phyloP scores from a whole-genome alignment of 345 rosid species.

The Salix udensis region DNA sequence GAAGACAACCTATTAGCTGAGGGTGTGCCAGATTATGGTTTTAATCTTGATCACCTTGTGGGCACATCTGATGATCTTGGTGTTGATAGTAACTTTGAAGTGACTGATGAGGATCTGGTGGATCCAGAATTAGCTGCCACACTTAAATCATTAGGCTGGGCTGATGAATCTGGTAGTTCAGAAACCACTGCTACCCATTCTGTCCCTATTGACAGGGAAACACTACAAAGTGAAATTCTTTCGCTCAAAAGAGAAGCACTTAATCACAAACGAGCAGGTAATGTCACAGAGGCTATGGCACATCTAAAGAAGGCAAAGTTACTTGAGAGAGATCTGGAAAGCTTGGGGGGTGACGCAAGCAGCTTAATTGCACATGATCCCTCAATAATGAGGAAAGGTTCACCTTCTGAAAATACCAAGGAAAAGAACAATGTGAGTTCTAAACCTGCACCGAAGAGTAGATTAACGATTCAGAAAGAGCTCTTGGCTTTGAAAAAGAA shows the following conservation, averaged over 20 bases:
- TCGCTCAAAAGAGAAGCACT: constrained; percentile 65
- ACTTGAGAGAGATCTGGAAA: constrained; percentile 58
- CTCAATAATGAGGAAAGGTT: not conserved
- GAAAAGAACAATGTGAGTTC: constrained; percentile 24
- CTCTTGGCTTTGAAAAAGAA: constrained; percentile 68
- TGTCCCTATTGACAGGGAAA: constrained; percentile 36
- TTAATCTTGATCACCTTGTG: constrained; percentile 43
- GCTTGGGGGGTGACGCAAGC: constrained; percentile 21
- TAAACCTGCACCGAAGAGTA: constrained; percentile 42
- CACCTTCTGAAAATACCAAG: constrained; percentile 20
- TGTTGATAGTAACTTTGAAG: constrained; percentile 54
- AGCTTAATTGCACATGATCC: not conserved
- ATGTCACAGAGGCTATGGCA: constrained; percentile 61
- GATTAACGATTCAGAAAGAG: constrained; percentile 61
- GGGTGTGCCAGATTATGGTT: constrained; percentile 30
- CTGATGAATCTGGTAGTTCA: constrained; percentile 40
- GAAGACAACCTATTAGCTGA: constrained; percentile 46
- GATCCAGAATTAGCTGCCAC: constrained; percentile 80
- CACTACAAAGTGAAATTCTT: constrained; percentile 44
- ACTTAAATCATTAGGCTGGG: constrained; percentile 73
- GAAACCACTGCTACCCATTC: constrained; percentile 24
- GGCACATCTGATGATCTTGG: constrained; percentile 50
- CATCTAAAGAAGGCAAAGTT: constrained; percentile 68
- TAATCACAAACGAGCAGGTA: constrained; percentile 53
- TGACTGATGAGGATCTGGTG: constrained; percentile 78